phyloP scores from a whole-genome alignment of 768 basidiomycete species.

The Hebeloma cylindrosporum region DNA sequence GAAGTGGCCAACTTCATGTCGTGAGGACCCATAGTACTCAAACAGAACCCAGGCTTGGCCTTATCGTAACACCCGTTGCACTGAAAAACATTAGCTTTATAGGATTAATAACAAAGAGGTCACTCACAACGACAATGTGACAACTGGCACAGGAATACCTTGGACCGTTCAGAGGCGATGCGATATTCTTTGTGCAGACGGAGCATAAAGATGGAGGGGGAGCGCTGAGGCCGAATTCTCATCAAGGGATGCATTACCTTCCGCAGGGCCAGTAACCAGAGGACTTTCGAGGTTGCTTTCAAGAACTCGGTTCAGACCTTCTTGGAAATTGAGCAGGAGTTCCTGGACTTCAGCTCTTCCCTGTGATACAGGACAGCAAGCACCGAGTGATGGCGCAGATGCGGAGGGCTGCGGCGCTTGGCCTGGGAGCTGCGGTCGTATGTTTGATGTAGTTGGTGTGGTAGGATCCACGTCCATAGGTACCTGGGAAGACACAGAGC shows the following conservation, averaged over 20 bases:
- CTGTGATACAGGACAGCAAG: constrained; percentile 46
- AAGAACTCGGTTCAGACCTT: constrained; percentile 50
- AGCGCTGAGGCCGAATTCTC: background rate
- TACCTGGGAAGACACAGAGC: background rate
- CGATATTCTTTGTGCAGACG: constrained; percentile 31
- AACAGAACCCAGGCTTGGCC: constrained; percentile 24
- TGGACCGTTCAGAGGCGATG: constrained; percentile 14
- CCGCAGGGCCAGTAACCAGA: background rate
- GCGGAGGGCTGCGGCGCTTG: constrained; percentile 18
- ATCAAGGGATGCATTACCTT: no score
- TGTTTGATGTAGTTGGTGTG: background rate
- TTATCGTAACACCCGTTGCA: constrained; percentile 31
- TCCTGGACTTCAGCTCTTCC: constrained; percentile 49
- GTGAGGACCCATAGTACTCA: constrained; percentile 30
- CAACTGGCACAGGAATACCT: constrained; percentile 40
- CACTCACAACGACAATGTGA: constrained; percentile 36
- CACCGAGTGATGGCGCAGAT: constrained; percentile 10
- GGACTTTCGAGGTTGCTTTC: constrained; percentile 22
- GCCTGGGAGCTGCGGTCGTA: constrained; percentile 7
- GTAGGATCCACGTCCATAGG: background rate
- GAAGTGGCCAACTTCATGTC: constrained; percentile 22
- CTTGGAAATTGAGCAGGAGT: constrained; percentile 52
- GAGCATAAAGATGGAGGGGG: constrained; percentile 31
- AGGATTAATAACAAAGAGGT: background rate
- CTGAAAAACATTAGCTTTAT: constrained; percentile 22